Percentiles rank a stretch among this genome's conserved stretches.
Conservation (phyloP, 2,329 filamentous ascomycete genomes). For the Gremmenia infestans region DNA sequence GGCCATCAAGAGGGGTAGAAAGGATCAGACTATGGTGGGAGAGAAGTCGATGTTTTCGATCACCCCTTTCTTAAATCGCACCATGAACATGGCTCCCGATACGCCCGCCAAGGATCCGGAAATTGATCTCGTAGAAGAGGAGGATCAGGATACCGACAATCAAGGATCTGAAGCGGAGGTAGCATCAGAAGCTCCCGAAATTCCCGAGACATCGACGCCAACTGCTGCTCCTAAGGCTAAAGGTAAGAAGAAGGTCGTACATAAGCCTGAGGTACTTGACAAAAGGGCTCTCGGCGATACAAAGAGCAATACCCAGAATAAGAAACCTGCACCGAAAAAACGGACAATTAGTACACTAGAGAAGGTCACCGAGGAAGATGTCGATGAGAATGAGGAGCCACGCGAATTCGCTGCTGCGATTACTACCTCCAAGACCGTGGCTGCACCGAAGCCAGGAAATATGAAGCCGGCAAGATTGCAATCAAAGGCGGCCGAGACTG, state of each 20-base stretch:
- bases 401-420: constrained; percentile 30
- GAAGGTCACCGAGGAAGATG: constrained; percentile 38
- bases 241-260: constrained; percentile 19
- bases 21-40: constrained; percentile 58
- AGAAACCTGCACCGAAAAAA: constrained; percentile 31
- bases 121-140: constrained; percentile 1
- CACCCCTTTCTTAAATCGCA: constrained; percentile 84
- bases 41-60: constrained; percentile 93
- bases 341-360: constrained; percentile 31
- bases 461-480: constrained; percentile 15
- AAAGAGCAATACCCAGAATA: constrained; percentile 29
- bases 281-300: constrained; percentile 39
- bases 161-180: background rate
- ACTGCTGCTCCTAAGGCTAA: constrained; percentile 14
- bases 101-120: constrained; percentile 17
- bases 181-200: background rate
- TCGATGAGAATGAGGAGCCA: constrained; percentile 26
- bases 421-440: background rate
- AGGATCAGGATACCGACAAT: constrained; percentile 7
- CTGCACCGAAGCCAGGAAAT: constrained; percentile 3
- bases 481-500: constrained; percentile 8
- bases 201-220: constrained; percentile 1
- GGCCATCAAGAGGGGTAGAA: constrained; percentile 50
- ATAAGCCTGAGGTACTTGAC: constrained; percentile 27
- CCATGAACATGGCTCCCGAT: constrained; percentile 51